Evolutionary conservation across 2,329 filamentous ascomycete genomes (phyloP), one percentile per base, ranked within the genome.

Genomic region (Hymenoscyphus fraxineus): DNA sequence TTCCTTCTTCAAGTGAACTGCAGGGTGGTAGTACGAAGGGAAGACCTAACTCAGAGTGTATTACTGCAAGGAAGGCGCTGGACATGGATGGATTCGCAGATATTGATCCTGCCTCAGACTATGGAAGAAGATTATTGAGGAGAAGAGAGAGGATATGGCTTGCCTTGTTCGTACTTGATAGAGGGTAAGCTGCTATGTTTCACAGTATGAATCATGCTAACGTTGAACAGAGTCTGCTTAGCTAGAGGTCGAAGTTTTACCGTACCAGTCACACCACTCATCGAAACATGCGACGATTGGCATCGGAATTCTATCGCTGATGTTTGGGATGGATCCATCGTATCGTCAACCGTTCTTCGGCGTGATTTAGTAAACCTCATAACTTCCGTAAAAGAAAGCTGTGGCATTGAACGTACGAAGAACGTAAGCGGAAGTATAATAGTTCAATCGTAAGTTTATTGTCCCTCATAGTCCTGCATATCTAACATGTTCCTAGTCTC

Each of bases 141-240:
- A 81, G 87, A 61, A 80, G 89, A 58, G 89, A 92, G 74, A 79
- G 89, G 66, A 85, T 85, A 7, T 92, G 88, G 88, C 81, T 92
- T 63, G 85, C 88, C 0, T 76, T 92, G 1, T 92, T 91, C 72
- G 88, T 91, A 0, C 81, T 92, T 0, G 89, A 92, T 72, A 80
- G 89, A 76, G 89, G 88, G 80, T 86, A 73, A 69, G 76, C 68
- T 22, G 19, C 40, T 35, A 19, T 22, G 4, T 22, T 2, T 57
- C 38, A 5, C 31, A 57, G 47, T 38, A 57, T 7, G 58, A 3
- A 9, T 35, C 15, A 32, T 22, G 59, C 70, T 76, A 41, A 77
- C 58, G 22, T 16, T 32, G 44, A 31, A 39, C 61, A 82, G 84
- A 39, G 88, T 91, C 72, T 91, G 88, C 58, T 76, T 92, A 6